Evolutionary conservation across 202 grass and related monocot genomes (phyloP), one percentile per base, ranked within the genome.

Genomic region (Miscanthus sacchariflorus): DNA sequence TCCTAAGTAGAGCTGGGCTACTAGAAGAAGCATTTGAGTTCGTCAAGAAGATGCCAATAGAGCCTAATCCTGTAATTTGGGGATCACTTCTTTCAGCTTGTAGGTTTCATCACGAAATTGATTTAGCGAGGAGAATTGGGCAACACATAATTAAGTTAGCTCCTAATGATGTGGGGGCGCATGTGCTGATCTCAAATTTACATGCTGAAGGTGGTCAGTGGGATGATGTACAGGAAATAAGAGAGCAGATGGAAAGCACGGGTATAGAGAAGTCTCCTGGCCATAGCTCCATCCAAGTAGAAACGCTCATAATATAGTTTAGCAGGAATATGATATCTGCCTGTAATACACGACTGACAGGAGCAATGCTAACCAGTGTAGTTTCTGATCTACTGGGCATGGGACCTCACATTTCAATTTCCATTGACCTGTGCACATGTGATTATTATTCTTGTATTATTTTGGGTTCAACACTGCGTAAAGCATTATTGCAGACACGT

Each of bases 81-180:
- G 92, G 93, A 30, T 94, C 91, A 77, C 85, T 98, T 83, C 93
- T 98, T 89, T 77, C 96, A 39, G 92, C 90, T n/a, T 95, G 93
- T 86, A 68, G 92, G 87, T 81, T 94, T 77, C 87, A 95, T 73
- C 76, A 80, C 9, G 90, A 81, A 85, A 81, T 84, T 42, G 92
- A 92, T 77, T 73, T 95, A 64, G 92, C 80, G 39, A 87, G 84
- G 80, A 90, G 18, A 88, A 88, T 93, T 74, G 73, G 66, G 14
- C 79, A 80, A 46, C 59, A 77, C 11, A 86, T 93, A 10, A 77
- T 91, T 21, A 61, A 89, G 8, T 79, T 93, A 65, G 76, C 56
- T 72, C 89, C 89, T 80, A 68, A 89, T 83, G 95, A 98, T 65
- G 92, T 73, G 66, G 92, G 90, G 35, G 48, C 80, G 27, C 92